Evolutionary conservation across 2,329 filamentous ascomycete genomes (phyloP).

Genomic region (Trichoderma asperellum): DNA sequence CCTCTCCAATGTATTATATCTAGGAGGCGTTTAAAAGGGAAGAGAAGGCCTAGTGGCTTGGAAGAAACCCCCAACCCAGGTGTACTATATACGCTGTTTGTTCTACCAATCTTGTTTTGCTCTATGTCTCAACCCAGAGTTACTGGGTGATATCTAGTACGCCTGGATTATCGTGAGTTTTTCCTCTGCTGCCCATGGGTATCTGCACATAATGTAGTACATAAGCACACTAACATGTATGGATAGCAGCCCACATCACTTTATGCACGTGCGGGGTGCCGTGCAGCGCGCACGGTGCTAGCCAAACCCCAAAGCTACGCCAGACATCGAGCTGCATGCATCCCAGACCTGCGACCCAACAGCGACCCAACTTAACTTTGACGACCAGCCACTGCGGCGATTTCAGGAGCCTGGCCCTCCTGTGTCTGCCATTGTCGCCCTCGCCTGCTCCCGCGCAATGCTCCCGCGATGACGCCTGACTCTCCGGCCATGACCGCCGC

Average conservation of each 20-base stretch:
- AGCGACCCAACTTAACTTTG: slow-evolving; percentile 31
- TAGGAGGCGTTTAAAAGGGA: background rate
- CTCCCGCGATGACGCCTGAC: slow-evolving; percentile 29
- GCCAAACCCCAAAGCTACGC: slow-evolving; percentile 27
- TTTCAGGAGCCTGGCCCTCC: background rate
- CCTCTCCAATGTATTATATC: slow-evolving; percentile 25
- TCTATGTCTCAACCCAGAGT: background rate
- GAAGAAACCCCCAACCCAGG: background rate
- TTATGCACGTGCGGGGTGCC: slow-evolving; percentile 31
- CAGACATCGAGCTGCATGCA: slow-evolving; percentile 24
- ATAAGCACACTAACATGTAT: background rate
- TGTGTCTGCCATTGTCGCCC: background rate
- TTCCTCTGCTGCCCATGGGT: background rate
- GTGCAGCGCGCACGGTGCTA: slow-evolving; percentile 38
- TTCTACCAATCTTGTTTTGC: background rate
- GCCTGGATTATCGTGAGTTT: background rate
- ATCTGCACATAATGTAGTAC: background rate
- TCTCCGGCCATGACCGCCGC: slow-evolving; percentile 40
- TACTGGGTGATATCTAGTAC: background rate
- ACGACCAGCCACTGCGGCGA: slow-evolving; percentile 27
- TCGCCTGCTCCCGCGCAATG: slow-evolving; percentile 35
- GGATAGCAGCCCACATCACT: background rate
- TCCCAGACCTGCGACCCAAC: slow-evolving; percentile 32
- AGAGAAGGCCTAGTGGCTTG: no score
- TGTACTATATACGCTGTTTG: background rate